Conservation (phyloP, 768 basidiomycete species). For the Kwoniella shandongensis region DNA sequence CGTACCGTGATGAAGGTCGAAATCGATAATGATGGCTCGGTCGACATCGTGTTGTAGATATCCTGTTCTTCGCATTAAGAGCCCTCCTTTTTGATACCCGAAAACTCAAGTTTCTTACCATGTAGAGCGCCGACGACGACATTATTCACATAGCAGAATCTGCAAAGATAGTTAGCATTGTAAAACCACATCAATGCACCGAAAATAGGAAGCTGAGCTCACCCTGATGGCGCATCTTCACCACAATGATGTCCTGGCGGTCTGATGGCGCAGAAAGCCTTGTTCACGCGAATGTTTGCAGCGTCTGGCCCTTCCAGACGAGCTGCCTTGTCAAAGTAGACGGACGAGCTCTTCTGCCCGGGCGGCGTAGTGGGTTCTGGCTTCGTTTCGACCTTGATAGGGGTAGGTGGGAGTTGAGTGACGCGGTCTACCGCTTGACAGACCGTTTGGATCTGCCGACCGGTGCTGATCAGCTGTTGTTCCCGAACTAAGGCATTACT, state of each 20-base stretch:
- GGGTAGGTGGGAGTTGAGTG: constrained; percentile 1
- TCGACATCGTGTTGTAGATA: constrained; percentile 75
- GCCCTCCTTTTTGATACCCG: not conserved
- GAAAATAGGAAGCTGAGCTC: constrained; percentile 10
- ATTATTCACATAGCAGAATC: constrained; percentile 93
- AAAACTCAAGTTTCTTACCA: constrained; percentile 58
- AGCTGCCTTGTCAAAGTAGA: not conserved
- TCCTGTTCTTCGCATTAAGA: constrained; percentile 58
- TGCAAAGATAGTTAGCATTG: constrained; percentile 4
- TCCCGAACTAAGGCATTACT: too few species aligned
- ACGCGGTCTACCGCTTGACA: constrained; percentile 84
- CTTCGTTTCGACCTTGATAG: not conserved
- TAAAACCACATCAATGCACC: not conserved
- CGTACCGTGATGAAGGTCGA: constrained; percentile 84
- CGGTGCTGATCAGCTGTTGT: not conserved
- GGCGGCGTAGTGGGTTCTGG: constrained; percentile 29
- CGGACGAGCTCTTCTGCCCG: not conserved
- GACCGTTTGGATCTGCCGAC: constrained; percentile 55
- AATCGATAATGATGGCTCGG: constrained; percentile 82
- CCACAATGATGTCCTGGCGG: constrained; percentile 96
- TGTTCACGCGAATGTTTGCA: constrained; percentile 10
- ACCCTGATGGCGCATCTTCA: constrained; percentile 79
- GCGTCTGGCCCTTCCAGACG: not conserved
- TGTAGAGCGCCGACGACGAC: constrained; percentile 86
- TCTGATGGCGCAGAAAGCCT: constrained; percentile 78